Evolutionary conservation across 2,329 filamentous ascomycete genomes (phyloP).

Genomic region (Alternaria gaisen): DNA sequence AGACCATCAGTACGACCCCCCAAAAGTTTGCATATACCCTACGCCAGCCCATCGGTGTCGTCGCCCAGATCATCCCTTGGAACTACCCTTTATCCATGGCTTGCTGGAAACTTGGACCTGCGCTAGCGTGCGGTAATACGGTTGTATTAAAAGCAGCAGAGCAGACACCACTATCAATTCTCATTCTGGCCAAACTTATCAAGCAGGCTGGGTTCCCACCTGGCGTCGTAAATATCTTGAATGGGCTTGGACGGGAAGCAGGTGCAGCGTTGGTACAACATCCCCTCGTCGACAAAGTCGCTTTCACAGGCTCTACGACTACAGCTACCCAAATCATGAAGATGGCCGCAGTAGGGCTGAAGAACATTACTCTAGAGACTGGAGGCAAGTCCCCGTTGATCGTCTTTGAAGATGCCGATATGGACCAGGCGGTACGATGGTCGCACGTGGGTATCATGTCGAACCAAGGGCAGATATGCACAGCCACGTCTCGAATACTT

Average conservation of each 20-base stretch:
- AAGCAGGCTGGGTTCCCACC: conserved; percentile 66
- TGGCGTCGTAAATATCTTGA: conserved; percentile 53
- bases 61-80: conserved; percentile 48
- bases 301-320: conserved; percentile 76
- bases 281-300: conserved; percentile 74
- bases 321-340: conserved; percentile 71
- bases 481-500: conserved; percentile 62
- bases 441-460: conserved; percentile 65
- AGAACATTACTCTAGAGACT: conserved; percentile 66
- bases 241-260: conserved; percentile 68
- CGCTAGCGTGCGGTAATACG: conserved; percentile 63
- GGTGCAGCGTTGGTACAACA: conserved; percentile 70
- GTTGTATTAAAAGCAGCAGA: conserved; percentile 64
- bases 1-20: conserved; percentile 70
- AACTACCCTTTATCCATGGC: conserved; percentile 56
- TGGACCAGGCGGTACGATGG: conserved; percentile 70
- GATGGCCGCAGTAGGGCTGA: conserved; percentile 56
- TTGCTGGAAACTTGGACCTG: conserved; percentile 63
- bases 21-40: conserved; percentile 76
- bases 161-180: conserved; percentile 60
- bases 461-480: conserved; percentile 66
- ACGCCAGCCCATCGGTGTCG: conserved; percentile 13
- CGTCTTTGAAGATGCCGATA: conserved; percentile 63
- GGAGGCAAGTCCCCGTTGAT: conserved; percentile 65
- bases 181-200: conserved; percentile 60